Evolutionary conservation across 108 stramenopile genomes (phyloP).

Genomic region (Ochromonas danica): DNA sequence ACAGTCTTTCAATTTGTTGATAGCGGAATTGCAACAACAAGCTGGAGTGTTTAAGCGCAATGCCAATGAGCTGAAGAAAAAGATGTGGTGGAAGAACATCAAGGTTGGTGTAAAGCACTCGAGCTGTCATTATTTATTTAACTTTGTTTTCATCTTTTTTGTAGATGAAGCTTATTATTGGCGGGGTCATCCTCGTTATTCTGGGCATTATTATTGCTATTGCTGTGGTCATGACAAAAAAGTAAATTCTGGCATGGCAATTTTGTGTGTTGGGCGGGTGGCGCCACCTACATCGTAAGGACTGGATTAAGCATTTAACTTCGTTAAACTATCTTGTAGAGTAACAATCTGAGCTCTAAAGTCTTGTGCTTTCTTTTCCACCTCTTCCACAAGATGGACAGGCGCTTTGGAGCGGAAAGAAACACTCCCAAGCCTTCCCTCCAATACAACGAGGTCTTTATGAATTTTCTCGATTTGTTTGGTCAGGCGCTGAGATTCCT

Average conservation of each 20-base stretch:
- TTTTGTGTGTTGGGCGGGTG: neutral
- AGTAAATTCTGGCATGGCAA: neutral
- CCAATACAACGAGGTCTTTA: slow-evolving; percentile 64
- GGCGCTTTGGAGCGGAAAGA: slow-evolving; percentile 50
- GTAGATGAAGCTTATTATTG: slow-evolving; percentile 38
- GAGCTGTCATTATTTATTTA: neutral
- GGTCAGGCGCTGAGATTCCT: slow-evolving; percentile 68
- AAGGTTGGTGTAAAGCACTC: neutral
- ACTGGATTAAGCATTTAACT: neutral
- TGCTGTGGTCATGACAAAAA: neutral
- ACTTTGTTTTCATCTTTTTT: neutral
- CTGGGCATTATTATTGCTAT: slow-evolving; percentile 27
- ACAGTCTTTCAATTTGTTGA: neutral
- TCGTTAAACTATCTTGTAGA: slow-evolving; percentile 24
- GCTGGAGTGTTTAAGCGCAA: slow-evolving; percentile 39
- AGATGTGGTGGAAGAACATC: slow-evolving; percentile 41
- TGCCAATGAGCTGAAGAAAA: slow-evolving; percentile 25
- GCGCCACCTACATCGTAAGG: neutral
- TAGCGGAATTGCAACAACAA: slow-evolving; percentile 39
- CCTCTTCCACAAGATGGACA: slow-evolving; percentile 46
- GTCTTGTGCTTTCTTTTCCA: slow-evolving; percentile 39
- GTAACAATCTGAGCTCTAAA: slow-evolving; percentile 47
- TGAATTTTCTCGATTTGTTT: slow-evolving; percentile 75
- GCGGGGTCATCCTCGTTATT: neutral
- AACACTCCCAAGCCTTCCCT: slow-evolving; percentile 35